Percentiles rank a stretch among this genome's conserved stretches.
Conservation (phyloP, 2,329 filamentous ascomycete genomes). For the Fusarium sp. region DNA sequence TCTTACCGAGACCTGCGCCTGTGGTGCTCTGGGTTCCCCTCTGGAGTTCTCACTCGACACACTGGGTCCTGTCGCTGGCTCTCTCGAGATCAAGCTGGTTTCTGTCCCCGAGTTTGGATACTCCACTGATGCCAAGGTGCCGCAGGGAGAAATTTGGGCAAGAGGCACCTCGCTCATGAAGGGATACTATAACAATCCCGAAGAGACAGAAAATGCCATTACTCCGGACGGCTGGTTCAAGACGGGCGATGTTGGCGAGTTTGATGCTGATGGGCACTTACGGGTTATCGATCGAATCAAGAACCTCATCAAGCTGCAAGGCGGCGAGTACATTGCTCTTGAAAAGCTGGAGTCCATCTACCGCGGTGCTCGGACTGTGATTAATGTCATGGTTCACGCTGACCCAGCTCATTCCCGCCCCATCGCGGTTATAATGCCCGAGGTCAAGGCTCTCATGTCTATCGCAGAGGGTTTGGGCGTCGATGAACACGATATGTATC, state of each 20-base stretch:
- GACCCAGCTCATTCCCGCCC: constrained; percentile 79
- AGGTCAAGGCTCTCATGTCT: constrained; percentile 70
- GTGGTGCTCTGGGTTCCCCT: constrained; percentile 82
- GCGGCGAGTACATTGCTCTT: constrained; percentile 97
- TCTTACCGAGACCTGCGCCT: constrained; percentile 89
- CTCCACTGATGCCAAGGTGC: constrained; percentile 76
- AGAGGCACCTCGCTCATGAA: constrained; percentile 79
- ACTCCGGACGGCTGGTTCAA: constrained; percentile 94
- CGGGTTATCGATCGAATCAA: constrained; percentile 95
- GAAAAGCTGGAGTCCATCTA: constrained; percentile 96
- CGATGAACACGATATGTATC: constrained; percentile 74
- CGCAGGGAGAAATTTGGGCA: constrained; percentile 93
- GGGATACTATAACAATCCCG: constrained; percentile 85
- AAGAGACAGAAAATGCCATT: constrained; percentile 82
- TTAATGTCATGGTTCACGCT: constrained; percentile 89
- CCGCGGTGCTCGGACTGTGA: constrained; percentile 78
- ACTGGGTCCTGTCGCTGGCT: constrained; percentile 81
- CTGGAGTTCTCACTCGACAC: constrained; percentile 82
- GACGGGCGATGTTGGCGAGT: constrained; percentile 94
- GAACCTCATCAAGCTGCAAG: constrained; percentile 94
- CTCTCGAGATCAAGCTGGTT: constrained; percentile 89
- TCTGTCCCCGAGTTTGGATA: constrained; percentile 90
- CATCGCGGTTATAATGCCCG: constrained; percentile 81
- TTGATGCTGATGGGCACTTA: constrained; percentile 81
- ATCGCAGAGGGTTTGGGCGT: constrained; percentile 72